Base-by-base conservation (phyloP, 768 basidiomycete species). In the Lentinula aciculospora region DNA sequence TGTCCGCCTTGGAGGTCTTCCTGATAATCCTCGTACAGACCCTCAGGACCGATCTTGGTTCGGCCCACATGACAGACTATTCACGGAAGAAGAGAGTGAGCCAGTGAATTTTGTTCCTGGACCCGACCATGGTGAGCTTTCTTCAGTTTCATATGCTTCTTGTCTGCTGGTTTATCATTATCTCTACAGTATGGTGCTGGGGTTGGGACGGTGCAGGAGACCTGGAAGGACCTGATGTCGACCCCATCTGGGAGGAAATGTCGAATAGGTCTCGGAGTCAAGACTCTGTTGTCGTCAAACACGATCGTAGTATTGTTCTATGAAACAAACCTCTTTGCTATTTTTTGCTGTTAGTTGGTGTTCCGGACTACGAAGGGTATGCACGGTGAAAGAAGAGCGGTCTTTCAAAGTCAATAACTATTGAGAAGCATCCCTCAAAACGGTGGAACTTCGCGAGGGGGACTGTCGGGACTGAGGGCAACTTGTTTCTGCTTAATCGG, bases 201-300 rank as follows among this genome's bases (percentile, higher is more conserved):
- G 96, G 96, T 19, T 99, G 96, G 96, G 96, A 99, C 66, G 96
- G 96, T 13, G 96, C 96, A 3, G 96, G 96, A 19, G 96, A 99
- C 67, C 81, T 99, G 23, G 96, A 98, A 62, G 96, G 95, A 42
- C 96, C 96, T 0, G 95, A 98, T 66, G 92, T 99, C 5, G 96
- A 98, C 64, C 96, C 96, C 5, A 89, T 99, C 55, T 99, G 96
- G 96, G 96, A 98, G 70, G 67, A 70, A 32, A 88, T 89, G 85
- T 74, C 89, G 3, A 82, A 88, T 61, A 84, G 77, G 66, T 81
- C 86, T 10, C 85, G 72, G 48, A 68, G 67, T 2, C 19, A 73
- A 0, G 83, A 85, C 45, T 74, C 89, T 5, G 87, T 96, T 47
- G 62, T 67, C 21, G 82, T 96, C 31, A 81, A 81, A 64, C 94